Base-by-base conservation (phyloP, 2,329 filamentous ascomycete species). In the Diaporthe ampelina region DNA sequence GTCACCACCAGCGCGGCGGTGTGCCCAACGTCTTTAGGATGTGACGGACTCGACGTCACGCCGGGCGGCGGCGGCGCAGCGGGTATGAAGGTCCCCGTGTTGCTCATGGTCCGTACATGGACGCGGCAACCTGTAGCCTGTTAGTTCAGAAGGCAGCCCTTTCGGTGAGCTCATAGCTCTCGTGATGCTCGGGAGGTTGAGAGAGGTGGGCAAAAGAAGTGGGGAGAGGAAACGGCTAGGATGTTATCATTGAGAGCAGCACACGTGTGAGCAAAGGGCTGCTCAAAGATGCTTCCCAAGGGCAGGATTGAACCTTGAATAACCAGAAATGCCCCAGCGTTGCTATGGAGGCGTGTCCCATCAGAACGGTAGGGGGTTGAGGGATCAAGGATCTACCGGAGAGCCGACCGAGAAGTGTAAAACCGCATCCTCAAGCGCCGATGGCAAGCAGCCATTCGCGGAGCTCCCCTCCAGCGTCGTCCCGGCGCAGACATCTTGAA, bases 111-210 rank as follows among this genome's bases (percentile, higher is more conserved):
- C 45, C 43, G 21, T 19, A 50, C 61, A 65, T 50, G 40, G 61
- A 65, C 45, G 35, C 61, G 2, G 61, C 61, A 48, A 65, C 43
- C 61, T 24, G 43, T 50, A 21, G 10, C 43, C 43, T n/a, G 26
- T 65, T 26, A 19, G 26, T 65, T 29, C 61, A 32, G 43, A 19
- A 35, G 61, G 24, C 43, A 50, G 43, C 19, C 19, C 50, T 50
- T 65, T 45, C 61, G 43, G 45, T 48, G 40, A 35, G 61, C 43
- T 65, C 43, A 65, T 65, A 35, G 29, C 61, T 65, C 61, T 65
- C 43, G 61, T 24, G 43, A 24, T 50, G 7, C 19, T 35, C 48
- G 43, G 11, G 29, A 65, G n/a, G 26, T 15, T 48, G 26, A 29
- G 21, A 3, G 21, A 24, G 29, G 29, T 32, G 21, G 45, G n/a